Conservation (phyloP, 371 early-diverging fungal genomes). For the Mucor irregularis region DNA sequence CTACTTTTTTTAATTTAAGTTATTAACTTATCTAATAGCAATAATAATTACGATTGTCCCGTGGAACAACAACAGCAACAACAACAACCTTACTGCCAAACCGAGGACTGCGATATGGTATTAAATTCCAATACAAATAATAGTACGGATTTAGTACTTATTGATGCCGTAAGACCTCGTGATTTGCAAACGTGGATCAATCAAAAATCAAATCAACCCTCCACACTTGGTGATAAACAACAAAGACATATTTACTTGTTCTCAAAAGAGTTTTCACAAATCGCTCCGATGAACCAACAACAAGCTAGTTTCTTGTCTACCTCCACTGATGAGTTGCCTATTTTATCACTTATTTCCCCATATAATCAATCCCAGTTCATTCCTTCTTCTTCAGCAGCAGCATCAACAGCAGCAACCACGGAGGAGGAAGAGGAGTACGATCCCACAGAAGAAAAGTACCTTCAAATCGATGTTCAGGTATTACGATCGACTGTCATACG, state of each 20-base stretch:
- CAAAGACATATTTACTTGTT: constrained; percentile 36
- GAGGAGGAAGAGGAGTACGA: neutral
- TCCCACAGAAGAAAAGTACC: constrained; percentile 12
- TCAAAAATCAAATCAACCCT: constrained; percentile 17
- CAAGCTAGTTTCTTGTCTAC: too few relatives aligned
- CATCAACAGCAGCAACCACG: too few relatives aligned
- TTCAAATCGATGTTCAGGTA: constrained; percentile 49
- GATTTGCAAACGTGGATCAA: constrained; percentile 43
- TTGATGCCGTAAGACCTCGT: constrained; percentile 41
- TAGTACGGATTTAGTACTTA: constrained; percentile 36
- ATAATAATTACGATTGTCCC: neutral
- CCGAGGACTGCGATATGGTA: too few relatives aligned
- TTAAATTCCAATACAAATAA: neutral
- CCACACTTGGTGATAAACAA: neutral
- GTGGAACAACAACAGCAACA: constrained; percentile 8
- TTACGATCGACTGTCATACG: constrained; percentile 39
- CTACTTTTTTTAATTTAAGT: neutral
- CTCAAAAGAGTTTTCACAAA: constrained; percentile 39
- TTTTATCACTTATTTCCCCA: constrained; percentile 38
- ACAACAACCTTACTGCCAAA: too few relatives aligned
- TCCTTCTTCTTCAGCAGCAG: too few relatives aligned
- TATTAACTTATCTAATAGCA: neutral
- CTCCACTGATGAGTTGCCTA: neutral
- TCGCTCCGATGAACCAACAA: constrained; percentile 21
- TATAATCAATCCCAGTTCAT: too few relatives aligned